A percentile compares a stretch with the other conserved stretches of the same genome.
Evolutionary conservation across 169 alveolate species (phyloP).

Genomic region (Cryptosporidium andersoni): DNA sequence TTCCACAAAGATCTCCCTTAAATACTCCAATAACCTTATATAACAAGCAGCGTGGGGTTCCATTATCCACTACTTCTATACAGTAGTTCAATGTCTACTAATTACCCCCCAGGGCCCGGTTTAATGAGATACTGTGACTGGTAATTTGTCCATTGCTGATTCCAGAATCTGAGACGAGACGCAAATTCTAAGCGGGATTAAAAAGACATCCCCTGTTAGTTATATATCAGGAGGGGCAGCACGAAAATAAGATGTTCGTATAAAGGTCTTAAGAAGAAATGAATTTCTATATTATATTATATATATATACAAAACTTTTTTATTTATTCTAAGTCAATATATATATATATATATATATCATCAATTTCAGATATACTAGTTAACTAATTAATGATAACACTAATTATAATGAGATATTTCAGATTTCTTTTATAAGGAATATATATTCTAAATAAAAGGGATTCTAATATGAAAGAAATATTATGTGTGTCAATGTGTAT

Average conservation of each 20-base stretch:
- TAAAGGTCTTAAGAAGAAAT: slow-evolving; percentile 1
- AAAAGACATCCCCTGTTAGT: too few species aligned
- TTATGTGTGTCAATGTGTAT: too few species aligned
- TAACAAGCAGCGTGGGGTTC: slow-evolving; percentile 64
- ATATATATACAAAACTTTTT: too few species aligned
- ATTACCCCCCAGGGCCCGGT: slow-evolving; percentile 55
- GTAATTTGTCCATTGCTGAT: slow-evolving; percentile 70
- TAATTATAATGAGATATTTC: too few species aligned
- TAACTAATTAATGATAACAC: too few species aligned
- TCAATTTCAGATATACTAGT: too few species aligned
- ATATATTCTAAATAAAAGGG: too few species aligned
- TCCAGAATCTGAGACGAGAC: slow-evolving; percentile 46
- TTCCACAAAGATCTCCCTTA: slow-evolving; percentile 17
- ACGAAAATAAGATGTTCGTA: background rate
- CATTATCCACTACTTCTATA: slow-evolving; percentile 56
- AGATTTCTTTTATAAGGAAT: too few species aligned
- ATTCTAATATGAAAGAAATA: too few species aligned
- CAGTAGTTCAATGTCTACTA: slow-evolving; percentile 40
- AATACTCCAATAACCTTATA: slow-evolving; percentile 49
- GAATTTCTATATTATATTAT: background rate
- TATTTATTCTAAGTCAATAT: too few species aligned
- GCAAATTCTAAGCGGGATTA: background rate
- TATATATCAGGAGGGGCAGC: background rate
- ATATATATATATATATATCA: too few species aligned
- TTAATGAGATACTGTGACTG: slow-evolving; percentile 48